Conservation (phyloP, 306 rosid genomes). For the Albizia julibrissin region DNA sequence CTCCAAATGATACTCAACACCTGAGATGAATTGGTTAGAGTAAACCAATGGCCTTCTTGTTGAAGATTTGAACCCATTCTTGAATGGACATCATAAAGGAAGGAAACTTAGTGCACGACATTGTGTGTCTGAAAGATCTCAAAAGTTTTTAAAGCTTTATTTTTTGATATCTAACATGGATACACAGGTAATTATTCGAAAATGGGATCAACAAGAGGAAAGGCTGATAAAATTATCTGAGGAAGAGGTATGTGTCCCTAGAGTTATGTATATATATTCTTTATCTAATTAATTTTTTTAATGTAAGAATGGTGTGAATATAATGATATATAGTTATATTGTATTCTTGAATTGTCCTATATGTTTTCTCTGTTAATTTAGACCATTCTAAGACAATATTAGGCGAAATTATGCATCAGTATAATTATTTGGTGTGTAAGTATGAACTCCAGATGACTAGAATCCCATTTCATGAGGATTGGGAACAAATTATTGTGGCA, state of each 20-base stretch:
- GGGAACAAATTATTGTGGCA: background rate
- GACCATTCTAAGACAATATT: conserved; percentile 17
- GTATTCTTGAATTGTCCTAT: background rate
- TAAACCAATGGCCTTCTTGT: background rate
- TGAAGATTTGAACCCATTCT: conserved; percentile 7
- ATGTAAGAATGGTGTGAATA: background rate
- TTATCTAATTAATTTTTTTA: background rate
- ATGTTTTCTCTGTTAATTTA: conserved; percentile 4
- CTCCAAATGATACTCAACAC: background rate
- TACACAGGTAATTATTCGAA: conserved; percentile 71
- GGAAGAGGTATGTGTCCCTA: conserved; percentile 67
- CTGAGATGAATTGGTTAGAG: background rate
- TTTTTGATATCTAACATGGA: conserved; percentile 28
- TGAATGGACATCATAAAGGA: conserved; percentile 17
- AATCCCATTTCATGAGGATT: background rate
- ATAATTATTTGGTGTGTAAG: background rate
- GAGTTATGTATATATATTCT: background rate
- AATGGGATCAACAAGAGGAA: conserved; percentile 78
- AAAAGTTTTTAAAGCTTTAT: conserved; percentile 1
- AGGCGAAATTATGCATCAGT: background rate
- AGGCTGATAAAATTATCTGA: conserved; percentile 60
- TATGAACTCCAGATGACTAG: background rate
- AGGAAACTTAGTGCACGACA: background rate
- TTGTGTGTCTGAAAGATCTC: conserved; percentile 4
- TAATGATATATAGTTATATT: background rate